Evolutionary conservation across 2,329 filamentous ascomycete genomes (phyloP), one percentile per base, ranked within the genome.

Genomic region (Dendryphion nanum): DNA sequence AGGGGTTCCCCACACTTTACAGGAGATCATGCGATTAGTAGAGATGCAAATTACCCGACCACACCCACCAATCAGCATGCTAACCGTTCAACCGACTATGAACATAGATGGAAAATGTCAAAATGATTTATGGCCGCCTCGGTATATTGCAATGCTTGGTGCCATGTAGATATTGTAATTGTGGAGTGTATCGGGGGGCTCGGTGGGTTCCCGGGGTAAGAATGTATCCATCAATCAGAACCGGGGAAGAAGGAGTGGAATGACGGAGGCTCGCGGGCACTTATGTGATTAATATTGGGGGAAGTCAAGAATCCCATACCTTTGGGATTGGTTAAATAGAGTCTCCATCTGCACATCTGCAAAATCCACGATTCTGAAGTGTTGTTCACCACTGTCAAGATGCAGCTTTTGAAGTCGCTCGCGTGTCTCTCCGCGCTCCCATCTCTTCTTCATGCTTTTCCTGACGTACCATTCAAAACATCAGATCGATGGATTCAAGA

Each of bases 401-500:
- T 62, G 57, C 50, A 45, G 34, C 23, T 44, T 14, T n/a, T n/a
- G n/a, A 26, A 35, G 12, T 26, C 44, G 2, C 30, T 60, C 10
- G 18, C 44, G 6, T 49, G 44, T 36, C 35, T 42, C 8, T 36
- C 45, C 10, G 36, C 49, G 24, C 46, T 60, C 1, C 47, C 52
- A 4, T 38, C 48, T 3, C 42, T 56, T 7, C 35, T 57, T 26
- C 38, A 34, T n/a, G 51, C 55, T 2, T 59, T 59, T 28, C 57
- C 55, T 13, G 57, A 61, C 40, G 44, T 43, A 2, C 59, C 59
- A 2, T 61, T 62, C 33, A 47, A 50, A 13, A 63, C 62, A 2
- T 62, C 58, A 2, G 55, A 59, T 4, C 53, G 63, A 51, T 70
- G 65, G 64, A 62, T 73, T 14, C 43, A 63, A 4, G 64, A 72